A percentile compares a stretch with the other conserved stretches of the same genome.
Conservation (phyloP, 306 rosid species). For the Castanopsis chinensis region DNA sequence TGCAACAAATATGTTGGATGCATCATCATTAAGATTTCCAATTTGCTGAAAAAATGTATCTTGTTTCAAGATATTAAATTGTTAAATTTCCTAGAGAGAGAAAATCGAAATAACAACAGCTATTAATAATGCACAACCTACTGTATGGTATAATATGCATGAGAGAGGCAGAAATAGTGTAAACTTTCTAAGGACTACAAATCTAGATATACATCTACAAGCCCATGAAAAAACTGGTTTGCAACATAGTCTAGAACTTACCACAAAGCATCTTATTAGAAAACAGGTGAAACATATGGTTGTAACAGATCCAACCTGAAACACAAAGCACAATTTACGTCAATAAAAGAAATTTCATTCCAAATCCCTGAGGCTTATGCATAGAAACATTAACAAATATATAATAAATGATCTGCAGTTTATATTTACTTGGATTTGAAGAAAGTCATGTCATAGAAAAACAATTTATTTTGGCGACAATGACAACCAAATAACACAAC, state of each 20-base stretch:
- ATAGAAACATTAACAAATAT: background rate
- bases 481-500: background rate
- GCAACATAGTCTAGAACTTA: constrained; percentile 36
- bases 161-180: constrained; percentile 13
- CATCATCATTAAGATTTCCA: background rate
- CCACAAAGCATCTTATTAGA: constrained; percentile 89
- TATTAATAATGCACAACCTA: background rate
- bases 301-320: constrained; percentile 96
- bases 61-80: background rate
- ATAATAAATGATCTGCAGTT: background rate
- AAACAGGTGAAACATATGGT: constrained; percentile 97
- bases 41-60: background rate
- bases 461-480: background rate
- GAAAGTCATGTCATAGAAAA: background rate
- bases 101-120: background rate
- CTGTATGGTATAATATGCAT: background rate
- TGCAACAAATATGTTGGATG: background rate
- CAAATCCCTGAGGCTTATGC: background rate
- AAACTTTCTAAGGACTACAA: background rate
- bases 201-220: background rate
- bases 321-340: constrained; percentile 5
- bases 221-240: constrained; percentile 3
- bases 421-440: background rate
- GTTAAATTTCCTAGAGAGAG: too few species aligned
- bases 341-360: background rate